These are phyloP conservation scores for Pugionium cornutum DNA, from an alignment of 345 rosid genomes.

Conservation along the genomic window DNA sequence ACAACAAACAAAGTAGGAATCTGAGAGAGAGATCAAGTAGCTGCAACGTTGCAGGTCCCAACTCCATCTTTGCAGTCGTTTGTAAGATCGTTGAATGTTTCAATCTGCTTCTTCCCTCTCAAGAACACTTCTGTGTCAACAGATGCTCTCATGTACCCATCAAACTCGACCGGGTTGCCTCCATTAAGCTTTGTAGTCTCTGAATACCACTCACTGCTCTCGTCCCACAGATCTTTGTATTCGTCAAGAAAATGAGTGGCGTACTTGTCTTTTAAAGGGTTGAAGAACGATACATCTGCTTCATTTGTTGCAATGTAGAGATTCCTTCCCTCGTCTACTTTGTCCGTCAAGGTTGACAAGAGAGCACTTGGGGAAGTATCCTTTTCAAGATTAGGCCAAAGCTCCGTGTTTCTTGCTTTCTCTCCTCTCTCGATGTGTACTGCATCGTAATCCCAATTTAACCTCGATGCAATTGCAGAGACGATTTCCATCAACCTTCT, in stretches of 20 bases:
- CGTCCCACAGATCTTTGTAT: constrained; percentile 84
- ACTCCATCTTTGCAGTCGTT: constrained; percentile 89
- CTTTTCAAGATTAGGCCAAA: constrained; percentile 80
- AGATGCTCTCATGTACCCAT: constrained; percentile 87
- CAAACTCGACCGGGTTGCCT: constrained; percentile 81
- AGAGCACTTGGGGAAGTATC: constrained; percentile 67
- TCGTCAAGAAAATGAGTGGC: constrained; percentile 81
- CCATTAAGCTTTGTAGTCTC: constrained; percentile 81
- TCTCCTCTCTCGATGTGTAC: constrained; percentile 85
- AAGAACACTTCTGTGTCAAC: constrained; percentile 90
- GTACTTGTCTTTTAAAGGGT: constrained; percentile 80
- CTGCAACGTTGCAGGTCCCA: constrained; percentile 70
- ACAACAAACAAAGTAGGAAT: constrained; percentile 24
- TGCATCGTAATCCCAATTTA: constrained; percentile 93
- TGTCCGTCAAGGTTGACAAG: constrained; percentile 62
- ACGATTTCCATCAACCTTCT: constrained; percentile 90
- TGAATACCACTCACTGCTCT: constrained; percentile 84
- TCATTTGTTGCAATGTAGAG: constrained; percentile 85
- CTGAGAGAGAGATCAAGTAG: constrained; percentile 45
- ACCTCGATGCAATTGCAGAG: constrained; percentile 62
- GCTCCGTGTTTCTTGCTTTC: constrained; percentile 72
- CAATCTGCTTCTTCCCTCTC: constrained; percentile 93
- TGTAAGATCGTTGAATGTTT: constrained; percentile 88
- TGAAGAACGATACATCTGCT: constrained; percentile 60
- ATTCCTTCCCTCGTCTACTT: constrained; percentile 78